Conservation (phyloP, 2,329 filamentous ascomycete genomes). For the Beauveria sp. region DNA sequence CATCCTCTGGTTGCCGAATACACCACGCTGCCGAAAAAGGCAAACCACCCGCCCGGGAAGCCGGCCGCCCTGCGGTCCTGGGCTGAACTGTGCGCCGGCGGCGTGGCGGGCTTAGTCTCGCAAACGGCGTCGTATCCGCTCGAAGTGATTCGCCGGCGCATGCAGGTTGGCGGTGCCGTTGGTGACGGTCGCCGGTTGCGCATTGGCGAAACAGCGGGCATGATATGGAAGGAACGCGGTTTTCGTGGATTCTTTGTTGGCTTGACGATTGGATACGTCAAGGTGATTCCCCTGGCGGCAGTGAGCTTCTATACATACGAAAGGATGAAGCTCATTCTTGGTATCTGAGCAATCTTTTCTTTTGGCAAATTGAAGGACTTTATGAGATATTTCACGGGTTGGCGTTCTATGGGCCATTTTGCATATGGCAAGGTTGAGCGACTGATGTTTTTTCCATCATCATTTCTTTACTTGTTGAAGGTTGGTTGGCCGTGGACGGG, state of each 20-base stretch:
- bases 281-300: conserved; percentile 84
- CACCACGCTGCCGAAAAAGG: conserved; percentile 63
- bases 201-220: conserved; percentile 68
- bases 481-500: not conserved
- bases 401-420: conserved; percentile 6
- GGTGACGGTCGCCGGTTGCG: conserved; percentile 76
- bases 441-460: not conserved
- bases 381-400: not conserved
- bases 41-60: conserved; percentile 48
- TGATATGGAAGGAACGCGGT: conserved; percentile 71
- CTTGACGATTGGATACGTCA: conserved; percentile 88
- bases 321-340: conserved; percentile 53
- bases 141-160: conserved; percentile 82
- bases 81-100: conserved; percentile 80
- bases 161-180: conserved; percentile 94
- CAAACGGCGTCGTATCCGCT: conserved; percentile 91
- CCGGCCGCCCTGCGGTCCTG: conserved; percentile 70
- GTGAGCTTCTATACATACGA: conserved; percentile 60
- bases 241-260: conserved; percentile 84
- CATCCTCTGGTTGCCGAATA: conserved; percentile 57
- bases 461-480: not conserved
- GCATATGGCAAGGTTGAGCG: not conserved
- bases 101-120: conserved; percentile 77
- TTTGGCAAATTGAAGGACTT: not conserved
- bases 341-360: conserved; percentile 41